Percentiles rank a stretch among this genome's conserved stretches.
Conservation (phyloP, 1,139 yeast genomes). For the Yamadazyma triangularis region DNA sequence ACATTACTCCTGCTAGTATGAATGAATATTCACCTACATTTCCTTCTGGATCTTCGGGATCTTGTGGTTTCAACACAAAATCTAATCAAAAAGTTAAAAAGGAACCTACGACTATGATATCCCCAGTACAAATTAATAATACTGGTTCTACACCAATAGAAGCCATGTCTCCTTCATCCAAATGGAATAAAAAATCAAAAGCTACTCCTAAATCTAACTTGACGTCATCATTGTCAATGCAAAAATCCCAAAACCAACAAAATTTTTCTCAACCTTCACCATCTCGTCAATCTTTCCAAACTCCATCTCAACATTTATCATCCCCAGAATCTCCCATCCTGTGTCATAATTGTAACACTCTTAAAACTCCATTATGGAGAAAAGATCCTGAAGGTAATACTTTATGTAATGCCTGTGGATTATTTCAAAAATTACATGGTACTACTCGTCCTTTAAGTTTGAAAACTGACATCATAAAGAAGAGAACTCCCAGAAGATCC, state of each 20-base stretch:
- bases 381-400: conserved; percentile 52
- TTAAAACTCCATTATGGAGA: conserved; percentile 58
- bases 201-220: conserved; percentile 26
- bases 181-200: conserved; percentile 5
- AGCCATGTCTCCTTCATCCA: conserved; percentile 4
- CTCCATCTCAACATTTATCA: conserved; percentile 1
- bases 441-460: conserved; percentile 57
- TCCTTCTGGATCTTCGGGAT: neutral
- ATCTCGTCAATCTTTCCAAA: neutral
- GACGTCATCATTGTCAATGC: conserved; percentile 26
- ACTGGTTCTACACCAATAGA: conserved; percentile 1
- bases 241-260: conserved; percentile 4
- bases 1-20: conserved; percentile 26
- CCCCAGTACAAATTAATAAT: conserved; percentile 11
- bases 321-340: conserved; percentile 6
- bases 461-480: conserved; percentile 87
- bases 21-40: conserved; percentile 23
- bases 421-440: conserved; percentile 54
- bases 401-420: conserved; percentile 58
- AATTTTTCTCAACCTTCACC: neutral
- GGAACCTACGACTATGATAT: conserved; percentile 12
- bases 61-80: too few species aligned
- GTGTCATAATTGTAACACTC: conserved; percentile 53
- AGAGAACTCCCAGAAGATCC: conserved; percentile 42
- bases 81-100: conserved; percentile 7